Evolutionary conservation across 768 basidiomycete species (phyloP), one percentile per base, ranked within the genome.

Genomic region (Termitomyces sp.): DNA sequence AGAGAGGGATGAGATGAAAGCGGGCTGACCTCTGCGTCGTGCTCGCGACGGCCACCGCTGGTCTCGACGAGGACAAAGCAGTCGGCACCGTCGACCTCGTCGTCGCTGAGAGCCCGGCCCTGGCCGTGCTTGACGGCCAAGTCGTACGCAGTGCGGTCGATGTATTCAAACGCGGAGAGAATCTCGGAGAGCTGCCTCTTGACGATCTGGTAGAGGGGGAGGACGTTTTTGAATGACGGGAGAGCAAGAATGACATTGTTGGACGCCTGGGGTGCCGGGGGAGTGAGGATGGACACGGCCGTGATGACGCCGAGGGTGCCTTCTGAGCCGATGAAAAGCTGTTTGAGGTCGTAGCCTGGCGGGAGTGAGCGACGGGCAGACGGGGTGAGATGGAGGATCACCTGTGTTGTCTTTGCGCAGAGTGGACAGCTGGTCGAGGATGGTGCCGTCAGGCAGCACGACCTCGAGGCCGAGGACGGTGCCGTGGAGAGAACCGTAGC

Each of bases 391-490:
- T 22, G 15, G 29, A 13, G 22, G 46, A 7, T 42, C 5, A 91
- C 94, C 95, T 3, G 97, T 98, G 69, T 98, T 98, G 72, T 98
- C 97, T 73, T 99, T 99, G 51, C 97, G 83, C 55, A 98, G 72
- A 12, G 91, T 86, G n/a, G 91, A 87, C 29, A 98, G 75, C 62
- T 92, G 88, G 66, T 96, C 87, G 59, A 98, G 81, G 52, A 99
- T 80, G 26, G 92, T 92, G 28, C 94, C 96, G 65, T 98, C 93
- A 3, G 97, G 91, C 20, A 98, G 77, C 10, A 98, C 97, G 22
- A 95, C 94, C 70, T 99, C 97, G 15, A 99, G 78, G 20, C 97
- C 97, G 3, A 99, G 82, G 2, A 98, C 96, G 13, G 87, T 87
- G 20, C 97, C 97, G 67, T 96, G 97, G 5, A 99, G 77, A 39